A percentile compares a stretch with the other conserved stretches of the same genome.
phyloP scores from a whole-genome alignment of 2,329 filamentous ascomycete species.

The Pestalotiopsis fici region DNA sequence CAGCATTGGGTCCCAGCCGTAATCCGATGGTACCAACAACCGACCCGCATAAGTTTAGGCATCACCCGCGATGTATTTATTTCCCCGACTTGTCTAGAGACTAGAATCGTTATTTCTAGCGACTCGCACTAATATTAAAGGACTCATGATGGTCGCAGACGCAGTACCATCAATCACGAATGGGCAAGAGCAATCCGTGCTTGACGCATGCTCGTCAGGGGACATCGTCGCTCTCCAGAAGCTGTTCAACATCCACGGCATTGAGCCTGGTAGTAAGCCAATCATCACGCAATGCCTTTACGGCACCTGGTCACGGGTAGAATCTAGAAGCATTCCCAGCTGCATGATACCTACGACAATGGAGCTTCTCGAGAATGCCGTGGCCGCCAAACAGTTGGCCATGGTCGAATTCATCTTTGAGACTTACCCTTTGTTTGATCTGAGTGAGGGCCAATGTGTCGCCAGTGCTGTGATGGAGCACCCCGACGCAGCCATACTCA shows the following conservation, averaged over 20 bases:
- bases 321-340: not conserved
- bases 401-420: not conserved
- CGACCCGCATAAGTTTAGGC: not conserved
- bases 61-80: not conserved
- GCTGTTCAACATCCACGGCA: not conserved
- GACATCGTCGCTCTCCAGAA: not conserved
- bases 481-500: not conserved
- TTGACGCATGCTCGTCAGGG: not conserved
- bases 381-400: not conserved
- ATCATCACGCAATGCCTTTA: not conserved
- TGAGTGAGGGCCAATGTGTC: not conserved
- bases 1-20: not conserved
- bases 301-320: slow-evolving; percentile 1
- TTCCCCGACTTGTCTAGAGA: not conserved
- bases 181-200: not conserved
- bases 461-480: not conserved
- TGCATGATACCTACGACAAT: not conserved
- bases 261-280: not conserved
- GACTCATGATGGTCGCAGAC: not conserved
- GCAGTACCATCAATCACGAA: not conserved
- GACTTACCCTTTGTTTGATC: not conserved
- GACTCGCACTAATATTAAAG: not conserved
- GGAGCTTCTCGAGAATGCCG: not conserved
- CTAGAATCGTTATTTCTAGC: not conserved
- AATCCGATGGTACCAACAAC: not conserved